A percentile compares a stretch with the other conserved stretches of the same genome.
These are phyloP conservation scores for Candida caryicola DNA, from an alignment of 805 yeast species.

Conservation along the genomic window DNA sequence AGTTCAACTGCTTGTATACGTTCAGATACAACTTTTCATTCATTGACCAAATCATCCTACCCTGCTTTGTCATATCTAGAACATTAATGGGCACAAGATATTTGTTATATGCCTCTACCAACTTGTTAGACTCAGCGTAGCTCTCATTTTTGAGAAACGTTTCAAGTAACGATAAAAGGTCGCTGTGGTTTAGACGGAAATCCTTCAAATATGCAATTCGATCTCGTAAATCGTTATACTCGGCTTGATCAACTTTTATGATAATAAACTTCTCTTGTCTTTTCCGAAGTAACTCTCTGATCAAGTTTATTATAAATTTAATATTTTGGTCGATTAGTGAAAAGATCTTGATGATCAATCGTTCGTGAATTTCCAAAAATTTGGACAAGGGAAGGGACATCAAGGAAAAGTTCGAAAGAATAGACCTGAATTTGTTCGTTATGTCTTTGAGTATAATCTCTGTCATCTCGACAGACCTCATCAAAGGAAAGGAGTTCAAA, in stretches of 20 bases:
- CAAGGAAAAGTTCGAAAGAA: constrained; percentile 37
- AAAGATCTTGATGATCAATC: constrained; percentile 30
- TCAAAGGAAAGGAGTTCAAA: constrained; percentile 55
- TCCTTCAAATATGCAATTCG: constrained; percentile 40
- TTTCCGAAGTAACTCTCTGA: constrained; percentile 74
- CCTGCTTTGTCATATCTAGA: constrained; percentile 34
- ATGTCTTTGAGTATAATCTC: constrained; percentile 65
- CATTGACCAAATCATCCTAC: constrained; percentile 26
- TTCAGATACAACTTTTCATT: constrained; percentile 26
- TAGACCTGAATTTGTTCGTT: constrained; percentile 38
- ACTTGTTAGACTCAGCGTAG: constrained; percentile 14
- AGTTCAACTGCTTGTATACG: constrained; percentile 20
- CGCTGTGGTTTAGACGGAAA: constrained; percentile 55
- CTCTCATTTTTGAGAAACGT: constrained; percentile 13
- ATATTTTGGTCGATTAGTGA: constrained; percentile 57
- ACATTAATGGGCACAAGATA: constrained; percentile 25
- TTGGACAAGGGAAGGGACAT: constrained; percentile 42
- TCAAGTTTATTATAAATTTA: constrained; percentile 60
- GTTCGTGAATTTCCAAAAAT: constrained; percentile 30
- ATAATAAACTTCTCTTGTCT: constrained; percentile 68
- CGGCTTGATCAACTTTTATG: constrained; percentile 53
- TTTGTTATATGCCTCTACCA: constrained; percentile 29
- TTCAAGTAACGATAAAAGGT: constrained; percentile 38
- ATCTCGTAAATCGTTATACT: constrained; percentile 32
- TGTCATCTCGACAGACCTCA: constrained; percentile 60